phyloP scores from a whole-genome alignment of 306 rosid species.

The Malus domestica region DNA sequence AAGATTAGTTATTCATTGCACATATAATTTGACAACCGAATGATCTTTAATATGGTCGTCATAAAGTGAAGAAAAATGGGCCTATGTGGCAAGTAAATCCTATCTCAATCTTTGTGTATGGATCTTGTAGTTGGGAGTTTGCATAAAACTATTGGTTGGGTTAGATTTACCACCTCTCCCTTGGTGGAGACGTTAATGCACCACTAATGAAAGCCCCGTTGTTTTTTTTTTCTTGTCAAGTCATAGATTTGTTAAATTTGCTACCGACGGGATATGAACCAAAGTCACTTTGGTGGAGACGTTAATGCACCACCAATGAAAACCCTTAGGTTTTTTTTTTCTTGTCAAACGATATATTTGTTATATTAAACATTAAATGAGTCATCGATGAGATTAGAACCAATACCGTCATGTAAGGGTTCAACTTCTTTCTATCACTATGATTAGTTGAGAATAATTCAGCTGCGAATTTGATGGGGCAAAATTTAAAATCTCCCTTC shows the following conservation, averaged over 20 bases:
- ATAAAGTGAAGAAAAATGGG: not conserved
- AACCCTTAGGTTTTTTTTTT: not conserved
- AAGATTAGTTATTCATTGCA: not conserved
- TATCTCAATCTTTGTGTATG: not conserved
- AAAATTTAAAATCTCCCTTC: not conserved
- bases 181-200: not conserved
- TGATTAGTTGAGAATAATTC: too few relatives aligned
- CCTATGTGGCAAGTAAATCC: not conserved
- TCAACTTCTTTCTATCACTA: too few relatives aligned
- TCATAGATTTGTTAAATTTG: too few relatives aligned
- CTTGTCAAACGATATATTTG: too few relatives aligned
- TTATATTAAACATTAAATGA: too few relatives aligned
- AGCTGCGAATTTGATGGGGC: not conserved
- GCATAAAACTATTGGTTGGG: not conserved
- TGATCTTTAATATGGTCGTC: not conserved
- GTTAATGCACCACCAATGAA: not conserved
- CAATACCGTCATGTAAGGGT: too few relatives aligned
- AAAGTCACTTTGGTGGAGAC: not conserved
- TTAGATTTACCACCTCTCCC: not conserved
- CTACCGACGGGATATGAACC: accelerated
- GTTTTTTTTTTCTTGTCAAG: too few relatives aligned
- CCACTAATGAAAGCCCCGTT: not conserved
- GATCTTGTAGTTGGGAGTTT: not conserved
- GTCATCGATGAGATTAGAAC: accelerated
- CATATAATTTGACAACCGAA: not conserved